Evolutionary conservation across 331 rosid genomes (phyloP), one percentile per base, ranked within the genome.

Genomic region (Erythrophleum ivorense): DNA sequence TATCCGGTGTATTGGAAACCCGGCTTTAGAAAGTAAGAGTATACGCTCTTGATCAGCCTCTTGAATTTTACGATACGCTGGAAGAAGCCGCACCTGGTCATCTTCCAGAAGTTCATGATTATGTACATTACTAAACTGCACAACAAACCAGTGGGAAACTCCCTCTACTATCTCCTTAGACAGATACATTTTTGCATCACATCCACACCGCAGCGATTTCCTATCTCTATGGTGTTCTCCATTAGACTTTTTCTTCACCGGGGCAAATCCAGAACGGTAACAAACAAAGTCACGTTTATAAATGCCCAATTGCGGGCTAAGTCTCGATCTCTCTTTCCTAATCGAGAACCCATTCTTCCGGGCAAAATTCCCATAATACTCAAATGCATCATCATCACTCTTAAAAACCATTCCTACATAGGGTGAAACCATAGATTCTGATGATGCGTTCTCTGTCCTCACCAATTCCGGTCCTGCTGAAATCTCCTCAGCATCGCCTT

Each of bases 231-330:
- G 71, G 57, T 36, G 66, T 40, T 74, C 78, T 38, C 67, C 78
- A 54, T 74, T 55, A 13, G 78, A 41, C 67, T 74, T 74, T 6
- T 54, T 74, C 78, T 74, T 75, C 19, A 57, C 10, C 0, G 54
- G 78, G 68, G 68, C 78, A 55, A 40, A 96, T 4, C 99, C 98
- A 0, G 99, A 96, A 18, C 99, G 97, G 55, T 93, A 96, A 85
- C 99, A 96, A 78, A 96, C 99, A 68, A 96, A 93, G 34, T 96
- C 99, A 3, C 99, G 97, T 78, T 92, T 96, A 88, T 96, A 96
- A 69, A 92, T 65, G 6, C 98, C 99, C 77, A 96, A 86, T 29
- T 96, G 98, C 1, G 93, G 99, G 84, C 97, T 96, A 65, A 91
- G 92, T 84, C 98, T 89, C 0, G 98, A 93, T 15, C 99, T 88